Evolutionary conservation across 176 grass and related monocot genomes (phyloP).

Genomic region (Alloteropsis semialata): DNA sequence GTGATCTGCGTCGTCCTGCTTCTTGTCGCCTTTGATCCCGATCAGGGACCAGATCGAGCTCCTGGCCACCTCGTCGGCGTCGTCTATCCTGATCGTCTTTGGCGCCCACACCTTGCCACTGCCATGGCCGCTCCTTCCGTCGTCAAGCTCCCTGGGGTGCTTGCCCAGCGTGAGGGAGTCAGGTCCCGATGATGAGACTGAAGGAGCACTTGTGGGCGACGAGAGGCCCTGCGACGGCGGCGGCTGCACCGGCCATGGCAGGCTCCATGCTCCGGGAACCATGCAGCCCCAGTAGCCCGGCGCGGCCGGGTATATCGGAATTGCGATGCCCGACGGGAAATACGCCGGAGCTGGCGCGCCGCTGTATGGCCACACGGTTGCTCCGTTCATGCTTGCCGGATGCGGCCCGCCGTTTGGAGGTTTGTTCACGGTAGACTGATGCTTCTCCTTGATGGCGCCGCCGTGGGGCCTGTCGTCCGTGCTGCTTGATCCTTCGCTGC

Average conservation of each 20-base stretch:
- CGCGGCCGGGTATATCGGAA: conserved; percentile 57
- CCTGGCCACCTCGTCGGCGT: conserved; percentile 62
- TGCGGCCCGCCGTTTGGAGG: background rate
- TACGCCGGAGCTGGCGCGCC: conserved; percentile 39
- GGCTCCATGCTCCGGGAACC: conserved; percentile 47
- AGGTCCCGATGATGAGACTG: conserved; percentile 4
- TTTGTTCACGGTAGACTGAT: background rate
- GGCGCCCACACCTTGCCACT: conserved; percentile 53
- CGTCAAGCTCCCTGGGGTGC: conserved; percentile 57
- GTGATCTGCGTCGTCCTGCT: background rate
- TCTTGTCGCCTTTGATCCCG: conserved; percentile 26
- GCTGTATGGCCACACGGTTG: conserved; percentile 44
- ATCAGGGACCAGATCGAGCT: conserved; percentile 65
- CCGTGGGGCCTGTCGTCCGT: conserved; percentile 10
- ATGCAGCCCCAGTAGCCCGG: conserved; percentile 64
- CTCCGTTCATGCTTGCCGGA: conserved; percentile 23
- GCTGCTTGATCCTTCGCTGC: conserved; percentile 39
- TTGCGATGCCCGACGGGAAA: conserved; percentile 43
- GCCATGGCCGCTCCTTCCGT: conserved; percentile 1
- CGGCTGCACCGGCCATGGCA: conserved; percentile 46
- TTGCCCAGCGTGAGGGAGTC: conserved; percentile 45
- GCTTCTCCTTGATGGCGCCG: background rate
- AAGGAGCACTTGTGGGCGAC: conserved; percentile 11
- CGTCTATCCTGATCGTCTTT: conserved; percentile 66
- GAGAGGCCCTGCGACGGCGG: background rate